phyloP scores from a whole-genome alignment of 768 basidiomycete genomes.

The Royoungia palumana region DNA sequence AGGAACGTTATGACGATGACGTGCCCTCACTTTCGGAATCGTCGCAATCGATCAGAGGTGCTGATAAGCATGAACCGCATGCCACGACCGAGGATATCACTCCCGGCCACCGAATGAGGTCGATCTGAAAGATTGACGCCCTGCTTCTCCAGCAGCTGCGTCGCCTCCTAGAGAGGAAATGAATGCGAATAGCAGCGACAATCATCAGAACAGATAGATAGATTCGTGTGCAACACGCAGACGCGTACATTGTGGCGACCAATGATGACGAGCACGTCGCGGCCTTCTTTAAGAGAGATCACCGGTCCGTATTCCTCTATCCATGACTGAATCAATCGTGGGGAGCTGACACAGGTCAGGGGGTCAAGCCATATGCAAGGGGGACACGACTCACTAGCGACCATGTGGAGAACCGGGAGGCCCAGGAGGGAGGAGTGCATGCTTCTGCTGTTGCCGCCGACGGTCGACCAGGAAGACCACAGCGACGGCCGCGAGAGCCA shows the following conservation, averaged over 20 bases:
- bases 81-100: constrained; percentile 55
- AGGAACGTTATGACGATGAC: neutral
- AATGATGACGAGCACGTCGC: constrained; percentile 26
- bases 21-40: constrained; percentile 45
- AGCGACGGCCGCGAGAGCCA: neutral
- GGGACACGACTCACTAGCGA: constrained; percentile 13
- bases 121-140: constrained; percentile 51
- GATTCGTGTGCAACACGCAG: neutral
- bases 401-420: constrained; percentile 19
- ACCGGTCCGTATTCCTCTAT: constrained; percentile 27
- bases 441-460: constrained; percentile 2
- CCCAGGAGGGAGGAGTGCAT: constrained; percentile 18
- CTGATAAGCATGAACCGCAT: constrained; percentile 56
- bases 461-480: constrained; percentile 7
- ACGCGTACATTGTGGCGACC: constrained; percentile 18
- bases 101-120: constrained; percentile 50
- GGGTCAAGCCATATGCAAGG: neutral
- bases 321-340: constrained; percentile 20
- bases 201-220: no score
- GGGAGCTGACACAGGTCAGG: constrained; percentile 5
- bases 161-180: constrained; percentile 31
- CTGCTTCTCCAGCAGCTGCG: constrained; percentile 60
- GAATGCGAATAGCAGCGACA: no score
- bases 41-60: constrained; percentile 54
- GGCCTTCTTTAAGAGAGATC: constrained; percentile 22